Evolutionary conservation across 73 alveolate genomes (phyloP), one percentile per base, ranked within the genome.

Genomic region (Vitrella brassicaformis): DNA sequence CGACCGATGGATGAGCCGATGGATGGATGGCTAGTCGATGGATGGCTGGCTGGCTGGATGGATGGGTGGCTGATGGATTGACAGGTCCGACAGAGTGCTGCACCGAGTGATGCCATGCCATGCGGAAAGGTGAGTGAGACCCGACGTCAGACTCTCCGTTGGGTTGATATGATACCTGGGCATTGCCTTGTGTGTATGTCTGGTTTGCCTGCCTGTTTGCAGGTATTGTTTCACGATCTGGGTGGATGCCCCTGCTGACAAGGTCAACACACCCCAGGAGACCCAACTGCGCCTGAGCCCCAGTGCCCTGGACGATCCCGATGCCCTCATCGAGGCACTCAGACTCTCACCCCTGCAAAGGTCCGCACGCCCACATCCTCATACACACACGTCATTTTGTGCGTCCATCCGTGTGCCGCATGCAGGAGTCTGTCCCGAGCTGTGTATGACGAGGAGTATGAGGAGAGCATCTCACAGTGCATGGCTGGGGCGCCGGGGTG

Each of bases 361-460:
- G 25, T 8, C 25, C 18, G 8, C 18, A 18, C 18, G 18, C 8
- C 8, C 18, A 1, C 39, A 32, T 27, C 28, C 19, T 30, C 74
- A 74, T 25, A 68, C 64, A 0, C 74, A 29, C 27, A 47, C 30
- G 27, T 68, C 66, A 30, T 68, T 74, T 27, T 19, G 22, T n/a
- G n/a, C n/a, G 27, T 47, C 22, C 31, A 31, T 47, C 47, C 74
- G 74, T 0, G 31, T 74, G 68, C 81, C 66, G 47, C 47, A 74
- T 4, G 68, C 81, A 0, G 47, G n/a, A n/a, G n/a, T n/a, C n/a
- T 74, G 31, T 74, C 81, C 0, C 74, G 81, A 0, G 81, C 81
- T 0, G 81, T 74, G 8, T 66, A 74, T 25, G 73, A 73, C 0
- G 70, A 74, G 70, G 74, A 66, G 71, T 74, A 74, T 27, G 81